Conservation (phyloP, 805 yeast genomes). For the Suhomyces tanzawaensis region DNA sequence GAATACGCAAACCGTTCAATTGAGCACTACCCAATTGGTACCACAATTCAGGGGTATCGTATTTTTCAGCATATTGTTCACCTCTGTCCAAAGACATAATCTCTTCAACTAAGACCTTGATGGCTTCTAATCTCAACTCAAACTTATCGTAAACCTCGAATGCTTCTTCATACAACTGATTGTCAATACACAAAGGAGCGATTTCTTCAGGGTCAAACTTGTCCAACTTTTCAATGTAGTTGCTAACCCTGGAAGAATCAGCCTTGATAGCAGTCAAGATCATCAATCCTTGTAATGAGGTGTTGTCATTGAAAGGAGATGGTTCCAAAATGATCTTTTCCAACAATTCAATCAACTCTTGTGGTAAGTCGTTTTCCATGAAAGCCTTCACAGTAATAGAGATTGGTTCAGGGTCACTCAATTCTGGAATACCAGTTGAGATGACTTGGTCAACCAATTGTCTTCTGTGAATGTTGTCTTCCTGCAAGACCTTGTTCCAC, state of each 20-base stretch:
- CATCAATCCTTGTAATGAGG: slow-evolving; percentile 89
- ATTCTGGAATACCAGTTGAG: slow-evolving; percentile 93
- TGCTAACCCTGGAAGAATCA: slow-evolving; percentile 79
- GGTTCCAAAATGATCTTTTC: slow-evolving; percentile 97
- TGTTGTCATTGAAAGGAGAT: slow-evolving; percentile 93
- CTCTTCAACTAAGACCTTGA: slow-evolving; percentile 89
- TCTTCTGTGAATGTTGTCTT: slow-evolving; percentile 82
- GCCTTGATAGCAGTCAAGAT: slow-evolving; percentile 94
- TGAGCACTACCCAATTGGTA: slow-evolving; percentile 95
- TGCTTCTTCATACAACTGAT: slow-evolving; percentile 89
- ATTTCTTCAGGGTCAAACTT: slow-evolving; percentile 87
- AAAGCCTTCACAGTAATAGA: slow-evolving; percentile 92
- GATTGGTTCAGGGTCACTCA: slow-evolving; percentile 88
- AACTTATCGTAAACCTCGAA: slow-evolving; percentile 87
- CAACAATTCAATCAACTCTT: slow-evolving; percentile 87
- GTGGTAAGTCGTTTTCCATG: slow-evolving; percentile 91
- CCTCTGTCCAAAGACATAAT: slow-evolving; percentile 94
- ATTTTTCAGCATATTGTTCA: slow-evolving; percentile 85
- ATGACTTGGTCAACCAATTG: slow-evolving; percentile 91
- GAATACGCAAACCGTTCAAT: slow-evolving; percentile 85
- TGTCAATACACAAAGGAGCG: slow-evolving; percentile 87
- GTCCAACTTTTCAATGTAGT: slow-evolving; percentile 85
- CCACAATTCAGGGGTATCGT: slow-evolving; percentile 87
- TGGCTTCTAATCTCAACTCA: slow-evolving; percentile 72
- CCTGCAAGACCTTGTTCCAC: slow-evolving; percentile 76